A percentile compares a stretch with the other conserved stretches of the same genome.
These are phyloP conservation scores for Blastobotrys apis DNA, from an alignment of 1,139 yeast genomes.

Conservation along the genomic window DNA sequence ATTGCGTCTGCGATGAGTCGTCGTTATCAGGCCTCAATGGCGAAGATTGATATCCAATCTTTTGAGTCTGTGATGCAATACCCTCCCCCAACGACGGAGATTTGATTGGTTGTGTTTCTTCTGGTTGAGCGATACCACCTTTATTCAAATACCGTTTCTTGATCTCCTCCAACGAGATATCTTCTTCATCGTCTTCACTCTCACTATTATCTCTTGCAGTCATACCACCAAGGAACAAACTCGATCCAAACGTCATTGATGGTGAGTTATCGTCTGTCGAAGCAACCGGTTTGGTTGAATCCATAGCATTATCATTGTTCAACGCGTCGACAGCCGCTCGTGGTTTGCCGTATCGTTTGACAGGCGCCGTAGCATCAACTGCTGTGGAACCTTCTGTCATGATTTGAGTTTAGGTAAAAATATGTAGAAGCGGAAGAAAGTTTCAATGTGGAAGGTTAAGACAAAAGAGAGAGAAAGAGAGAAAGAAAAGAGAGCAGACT, in stretches of 20 bases:
- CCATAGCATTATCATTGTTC: not conserved
- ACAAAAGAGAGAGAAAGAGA: not conserved
- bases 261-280: not conserved
- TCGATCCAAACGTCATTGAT: conserved; percentile 7
- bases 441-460: not conserved
- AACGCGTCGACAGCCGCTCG: not conserved
- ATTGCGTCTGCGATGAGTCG: not conserved
- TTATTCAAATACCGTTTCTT: conserved; percentile 7
- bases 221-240: conserved; percentile 8
- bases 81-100: not conserved
- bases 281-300: not conserved
- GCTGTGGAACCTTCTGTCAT: too few species aligned
- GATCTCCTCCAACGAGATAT: conserved; percentile 10
- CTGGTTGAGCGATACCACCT: not conserved
- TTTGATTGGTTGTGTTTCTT: not conserved
- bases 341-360: conserved; percentile 7
- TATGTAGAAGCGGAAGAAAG: too few species aligned
- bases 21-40: not conserved
- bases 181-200: conserved; percentile 8
- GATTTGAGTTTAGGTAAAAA: too few species aligned
- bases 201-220: conserved; percentile 5
- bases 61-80: not conserved
- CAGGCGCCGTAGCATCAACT: conserved; percentile 5
- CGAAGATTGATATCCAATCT: not conserved
- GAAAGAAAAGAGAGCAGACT: not conserved